A percentile compares a stretch with the other conserved stretches of the same genome.
Conservation (phyloP, 176 grass and related monocot species). For the Tuctoria greenei region DNA sequence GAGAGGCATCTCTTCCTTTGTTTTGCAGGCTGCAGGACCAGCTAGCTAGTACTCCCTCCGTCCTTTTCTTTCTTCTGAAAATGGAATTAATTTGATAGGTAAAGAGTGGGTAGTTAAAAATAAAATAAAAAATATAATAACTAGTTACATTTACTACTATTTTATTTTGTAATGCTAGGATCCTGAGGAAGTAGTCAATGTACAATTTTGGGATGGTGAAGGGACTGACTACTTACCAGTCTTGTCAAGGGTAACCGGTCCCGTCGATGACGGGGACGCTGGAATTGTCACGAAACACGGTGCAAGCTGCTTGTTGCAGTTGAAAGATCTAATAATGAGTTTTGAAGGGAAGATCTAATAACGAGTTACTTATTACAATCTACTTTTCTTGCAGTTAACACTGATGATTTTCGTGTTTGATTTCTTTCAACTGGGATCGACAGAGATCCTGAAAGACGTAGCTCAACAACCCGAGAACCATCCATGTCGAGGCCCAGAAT, state of each 20-base stretch:
- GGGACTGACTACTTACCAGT: neutral
- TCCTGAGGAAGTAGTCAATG: neutral
- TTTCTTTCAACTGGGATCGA: too few species aligned
- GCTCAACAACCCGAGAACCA: neutral
- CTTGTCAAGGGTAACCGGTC: slow-evolving; percentile 15
- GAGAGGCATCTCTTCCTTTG: too few species aligned
- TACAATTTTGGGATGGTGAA: neutral
- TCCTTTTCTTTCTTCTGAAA: too few species aligned
- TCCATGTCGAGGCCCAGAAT: neutral
- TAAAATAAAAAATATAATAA: too few species aligned
- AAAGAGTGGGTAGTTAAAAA: too few species aligned
- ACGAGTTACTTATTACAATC: neutral
- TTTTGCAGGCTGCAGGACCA: too few species aligned
- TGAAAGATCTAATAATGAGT: neutral
- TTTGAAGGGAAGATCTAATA: neutral
- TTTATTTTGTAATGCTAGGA: neutral
- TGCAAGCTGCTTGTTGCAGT: neutral
- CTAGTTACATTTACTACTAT: too few species aligned
- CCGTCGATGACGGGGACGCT: neutral
- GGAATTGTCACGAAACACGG: neutral
- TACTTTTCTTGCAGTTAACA: neutral
- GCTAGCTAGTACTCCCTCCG: too few species aligned
- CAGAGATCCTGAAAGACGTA: too few species aligned
- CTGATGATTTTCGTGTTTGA: neutral
- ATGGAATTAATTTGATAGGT: too few species aligned